Evolutionary conservation across 1,284 basidiomycete species (phyloP), one percentile per base, ranked within the genome.

Genomic region (Omphalotus olearius): DNA sequence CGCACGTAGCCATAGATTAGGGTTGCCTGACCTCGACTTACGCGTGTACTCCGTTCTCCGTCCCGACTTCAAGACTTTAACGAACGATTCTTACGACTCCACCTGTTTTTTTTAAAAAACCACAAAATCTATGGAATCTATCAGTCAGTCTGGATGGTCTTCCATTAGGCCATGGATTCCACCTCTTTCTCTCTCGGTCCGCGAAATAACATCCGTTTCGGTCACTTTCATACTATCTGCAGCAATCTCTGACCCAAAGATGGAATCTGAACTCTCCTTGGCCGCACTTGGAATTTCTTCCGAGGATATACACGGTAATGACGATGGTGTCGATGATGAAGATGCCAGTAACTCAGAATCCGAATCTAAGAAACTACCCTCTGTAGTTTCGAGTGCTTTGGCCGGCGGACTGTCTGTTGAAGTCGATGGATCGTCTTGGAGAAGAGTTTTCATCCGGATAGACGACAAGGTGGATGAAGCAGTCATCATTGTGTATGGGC

Each of bases 131-230:
- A 53, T 56, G 51, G 55, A 51, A 11, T 30, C 51, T 10, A 25
- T 53, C 28, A 43, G 11, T n/a, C 47, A 41, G 33, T 23, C 53
- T 28, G 51, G 52, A 11, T 90, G 87, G 88, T 82, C 80, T 55
- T 70, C 83, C 11, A 80, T 89, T 58, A 76, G 85, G n/a, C 88
- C 87, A 9, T 89, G 86, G 82, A 74, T 75, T 4, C 83, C 83
- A 33, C 80, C 80, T 33, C 72, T 90, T 16, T 74, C 80, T 1
- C 77, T 91, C 13, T 71, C 76, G 18, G 83, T 89, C 23, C 77
- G 80, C 43, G 88, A 91, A 69, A 82, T 91, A 47, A 88, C 88
- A 28, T 90, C 88, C 0, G 87, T 91, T 48, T 90, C 86, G 1
- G 87, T 79, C 11, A 86, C 88, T 0, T 90, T 91, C 64, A 76